Base-by-base conservation (phyloP, 2,329 filamentous ascomycete genomes). In the Xylariales sp. region DNA sequence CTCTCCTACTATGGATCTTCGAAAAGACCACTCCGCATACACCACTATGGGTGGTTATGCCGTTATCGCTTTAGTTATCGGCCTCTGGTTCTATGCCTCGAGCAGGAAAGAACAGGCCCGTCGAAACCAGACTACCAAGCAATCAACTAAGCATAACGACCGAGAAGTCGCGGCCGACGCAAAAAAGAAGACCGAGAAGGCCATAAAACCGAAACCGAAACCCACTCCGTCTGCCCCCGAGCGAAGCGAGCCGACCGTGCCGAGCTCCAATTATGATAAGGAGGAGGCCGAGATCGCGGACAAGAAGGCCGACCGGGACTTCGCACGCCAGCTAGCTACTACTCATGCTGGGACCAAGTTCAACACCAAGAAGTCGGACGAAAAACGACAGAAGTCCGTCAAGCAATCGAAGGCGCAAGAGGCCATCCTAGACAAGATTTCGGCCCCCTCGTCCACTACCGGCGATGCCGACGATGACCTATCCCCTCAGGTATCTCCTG, bases 391-490 rank as follows among this genome's bases (percentile, higher is more conserved):
- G 72, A 90, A 90, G 81, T 90, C 89, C 32, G 85, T 92, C 68
- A 93, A 93, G 84, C 89, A 92, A 78, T 89, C 84, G 69, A 88
- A 84, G 65, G 89, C 84, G 74, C 85, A 86, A 76, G 83, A 86
- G 78, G 82, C 83, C 64, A 52, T 80, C 41, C 81, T 83, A 64
- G 79, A 83, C 67, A 84, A 85, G 70, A 84, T 84, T 39, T 89
- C 87, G 12, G 85, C 87, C 57, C 84, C 87, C 6, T 92, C 92
- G 0, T 94, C 92, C 3, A 90, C 89, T 61, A 88, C 89, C 52
- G 92, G 89, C 60, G 93, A 95, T 77, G 92, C 90, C 14, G 93
- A 96, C 75, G 92, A 97, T 75, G 93, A 97, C 75, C 83, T 91
- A 74, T 94, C 93, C 3, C 85, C 91, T 7, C 84, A 86, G 65